Percentiles rank a stretch among this genome's conserved stretches.
These are phyloP conservation scores for Kwoniella botswanensis DNA, from an alignment of 768 basidiomycete genomes.

Conservation along the genomic window DNA sequence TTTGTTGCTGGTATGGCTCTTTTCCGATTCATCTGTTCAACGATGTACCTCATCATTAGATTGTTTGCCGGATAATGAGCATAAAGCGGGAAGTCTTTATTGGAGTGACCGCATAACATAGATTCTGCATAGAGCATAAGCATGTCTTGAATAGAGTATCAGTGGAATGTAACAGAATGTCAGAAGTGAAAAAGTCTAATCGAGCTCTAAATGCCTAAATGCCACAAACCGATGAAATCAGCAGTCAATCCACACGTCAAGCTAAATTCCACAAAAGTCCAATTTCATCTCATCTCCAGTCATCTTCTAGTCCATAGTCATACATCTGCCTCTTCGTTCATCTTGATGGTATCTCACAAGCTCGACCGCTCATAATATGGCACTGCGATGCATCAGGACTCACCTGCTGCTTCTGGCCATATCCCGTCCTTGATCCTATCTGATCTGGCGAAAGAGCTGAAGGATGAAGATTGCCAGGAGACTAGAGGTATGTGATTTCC, in stretches of 20 bases:
- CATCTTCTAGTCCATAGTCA: not conserved
- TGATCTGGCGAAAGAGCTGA: not conserved
- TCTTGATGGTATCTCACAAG: too few species aligned
- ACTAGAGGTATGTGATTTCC: not conserved
- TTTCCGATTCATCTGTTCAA: constrained; percentile 68
- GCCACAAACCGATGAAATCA: too few species aligned
- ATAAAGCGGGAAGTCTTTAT: not conserved
- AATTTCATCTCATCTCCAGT: too few species aligned
- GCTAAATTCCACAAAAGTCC: too few species aligned
- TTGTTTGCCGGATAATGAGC: constrained; percentile 44
- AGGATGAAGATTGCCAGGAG: not conserved
- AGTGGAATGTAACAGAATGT: too few species aligned
- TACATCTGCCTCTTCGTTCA: not conserved
- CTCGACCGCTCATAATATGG: too few species aligned
- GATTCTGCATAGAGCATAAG: not conserved
- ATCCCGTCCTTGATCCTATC: not conserved
- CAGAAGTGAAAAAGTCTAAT: too few species aligned
- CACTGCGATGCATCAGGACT: too few species aligned
- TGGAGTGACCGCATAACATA: not conserved
- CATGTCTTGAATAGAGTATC: too few species aligned
- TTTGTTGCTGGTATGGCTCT: constrained; percentile 56
- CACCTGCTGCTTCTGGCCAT: not conserved
- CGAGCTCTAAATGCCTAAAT: too few species aligned
- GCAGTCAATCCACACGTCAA: too few species aligned
- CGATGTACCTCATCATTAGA: constrained; percentile 60